Evolutionary conservation across 1,139 yeast species (phyloP).

Genomic region (Spencermartinsiella ligniputridi): DNA sequence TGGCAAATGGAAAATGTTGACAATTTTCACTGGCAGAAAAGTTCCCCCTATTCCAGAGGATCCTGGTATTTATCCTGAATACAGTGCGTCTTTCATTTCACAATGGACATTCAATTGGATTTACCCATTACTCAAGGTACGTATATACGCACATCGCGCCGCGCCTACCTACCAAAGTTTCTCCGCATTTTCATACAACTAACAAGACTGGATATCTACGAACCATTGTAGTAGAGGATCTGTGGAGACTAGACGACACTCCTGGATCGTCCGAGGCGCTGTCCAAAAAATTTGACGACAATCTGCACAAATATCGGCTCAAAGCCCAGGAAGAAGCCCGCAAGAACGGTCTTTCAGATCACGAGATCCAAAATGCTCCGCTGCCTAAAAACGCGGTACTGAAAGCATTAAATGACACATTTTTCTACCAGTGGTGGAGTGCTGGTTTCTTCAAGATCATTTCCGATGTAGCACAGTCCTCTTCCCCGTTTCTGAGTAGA

Average conservation of each 20-base stretch:
- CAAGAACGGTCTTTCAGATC: slow-evolving; percentile 21
- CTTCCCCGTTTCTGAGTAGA: slow-evolving; percentile 47
- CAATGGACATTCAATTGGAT: slow-evolving; percentile 55
- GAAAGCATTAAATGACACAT: slow-evolving; percentile 52
- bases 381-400: slow-evolving; percentile 43
- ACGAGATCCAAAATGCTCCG: slow-evolving; percentile 21
- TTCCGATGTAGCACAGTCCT: slow-evolving; percentile 49
- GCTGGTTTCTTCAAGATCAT: slow-evolving; percentile 43
- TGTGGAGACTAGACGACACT: slow-evolving; percentile 50
- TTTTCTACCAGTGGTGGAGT: slow-evolving; percentile 45
- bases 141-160: too few relatives aligned
- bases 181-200: neutral
- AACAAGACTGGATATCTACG: slow-evolving; percentile 55
- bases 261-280: slow-evolving; percentile 46
- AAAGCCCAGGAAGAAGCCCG: slow-evolving; percentile 31
- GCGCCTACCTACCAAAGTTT: neutral
- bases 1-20: slow-evolving; percentile 18
- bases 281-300: slow-evolving; percentile 37
- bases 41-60: slow-evolving; percentile 31
- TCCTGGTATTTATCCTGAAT: slow-evolving; percentile 28
- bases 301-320: slow-evolving; percentile 39
- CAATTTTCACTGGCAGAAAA: slow-evolving; percentile 25
- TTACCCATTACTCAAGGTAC: slow-evolving; percentile 47
- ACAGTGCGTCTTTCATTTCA: slow-evolving; percentile 18
- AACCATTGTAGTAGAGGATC: slow-evolving; percentile 59